Base-by-base conservation (phyloP, 768 basidiomycete species). In the Sistotremastrum niveocremeum region DNA sequence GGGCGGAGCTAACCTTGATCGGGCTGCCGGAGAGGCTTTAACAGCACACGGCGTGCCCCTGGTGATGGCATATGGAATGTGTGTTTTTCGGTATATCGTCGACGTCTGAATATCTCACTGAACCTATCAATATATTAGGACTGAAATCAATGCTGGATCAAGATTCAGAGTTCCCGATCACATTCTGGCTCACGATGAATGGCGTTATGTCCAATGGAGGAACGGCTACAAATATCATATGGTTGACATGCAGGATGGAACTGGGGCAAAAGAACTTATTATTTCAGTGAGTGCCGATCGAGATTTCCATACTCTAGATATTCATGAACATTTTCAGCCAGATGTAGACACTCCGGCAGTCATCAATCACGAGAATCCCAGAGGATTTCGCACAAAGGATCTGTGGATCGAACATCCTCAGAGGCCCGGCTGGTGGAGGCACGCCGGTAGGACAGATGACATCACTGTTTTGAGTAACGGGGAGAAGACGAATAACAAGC, bases 381-480 rank as follows among this genome's bases (percentile, higher is more conserved):
- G 45, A 7, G 57, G 57, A 11, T 58, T 54, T 34, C 36, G 46
- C 12, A 51, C 55, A 5, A 46, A 11, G 11, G 57, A 58, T 46
- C 20, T 55, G 28, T 58, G 57, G 57, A 42, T 47, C 12, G 44
- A 37, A 9, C 57, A 58, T 37, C 55, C 57, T 6, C 48, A 50
- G 3, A 52, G 47, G 28, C 31, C 49, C 41, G 49, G 51, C 49
- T 40, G 54, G 29, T 59, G 52, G 52, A 53, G 37, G 39, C 49
- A 52, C 32, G 43, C 47, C 38, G 56, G 58, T n/a, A 45, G 58
- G 6, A 50, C 46, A 40, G 57, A 56, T 39, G 49, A 45, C 33
- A 49, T 57, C 20, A 59, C 56, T n/a, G 59, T 61, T 8, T 46
- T 61, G 34, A 58, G 55, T 45, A 59, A 59, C 40, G 58, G 59